phyloP scores from a whole-genome alignment of 1,284 basidiomycete species.

The Pseudozyma tsukubaensis region DNA sequence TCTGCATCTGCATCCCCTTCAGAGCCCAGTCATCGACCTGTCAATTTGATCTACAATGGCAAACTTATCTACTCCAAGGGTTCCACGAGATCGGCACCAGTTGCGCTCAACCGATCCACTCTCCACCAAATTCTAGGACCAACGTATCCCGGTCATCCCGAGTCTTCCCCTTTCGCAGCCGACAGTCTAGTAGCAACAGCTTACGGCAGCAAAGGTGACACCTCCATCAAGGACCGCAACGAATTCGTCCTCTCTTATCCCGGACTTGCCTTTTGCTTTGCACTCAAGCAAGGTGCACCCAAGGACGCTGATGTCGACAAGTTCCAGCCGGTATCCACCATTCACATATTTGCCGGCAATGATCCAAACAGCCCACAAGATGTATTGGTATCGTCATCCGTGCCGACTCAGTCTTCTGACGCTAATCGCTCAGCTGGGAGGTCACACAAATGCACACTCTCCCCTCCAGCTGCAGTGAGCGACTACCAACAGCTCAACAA shows the following conservation, averaged over 20 bases:
- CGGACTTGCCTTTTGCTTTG: conserved; percentile 47
- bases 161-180: conserved; percentile 7
- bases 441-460: conserved; percentile 28
- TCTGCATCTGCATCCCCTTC: neutral
- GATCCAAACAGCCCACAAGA: conserved; percentile 38
- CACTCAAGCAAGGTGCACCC: conserved; percentile 14
- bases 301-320: conserved; percentile 38
- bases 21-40: conserved; percentile 37
- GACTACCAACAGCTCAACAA: conserved; percentile 31
- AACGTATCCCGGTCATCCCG: conserved; percentile 42
- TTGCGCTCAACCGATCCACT: conserved; percentile 44
- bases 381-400: conserved; percentile 25
- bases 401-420: neutral
- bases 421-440: conserved; percentile 4
- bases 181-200: conserved; percentile 15
- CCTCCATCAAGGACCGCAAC: neutral
- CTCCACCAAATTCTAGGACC: conserved; percentile 51
- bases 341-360: conserved; percentile 42
- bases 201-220: neutral
- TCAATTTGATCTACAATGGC: conserved; percentile 45
- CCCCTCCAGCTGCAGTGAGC: conserved; percentile 22
- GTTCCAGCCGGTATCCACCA: conserved; percentile 39
- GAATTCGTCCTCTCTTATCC: conserved; percentile 49
- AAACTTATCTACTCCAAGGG: conserved; percentile 35
- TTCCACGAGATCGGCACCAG: conserved; percentile 8